A percentile compares a stretch with the other conserved stretches of the same genome.
These are phyloP conservation scores for Asterochloris erici DNA, from an alignment of 139 green algal genomes.

Conservation along the genomic window DNA sequence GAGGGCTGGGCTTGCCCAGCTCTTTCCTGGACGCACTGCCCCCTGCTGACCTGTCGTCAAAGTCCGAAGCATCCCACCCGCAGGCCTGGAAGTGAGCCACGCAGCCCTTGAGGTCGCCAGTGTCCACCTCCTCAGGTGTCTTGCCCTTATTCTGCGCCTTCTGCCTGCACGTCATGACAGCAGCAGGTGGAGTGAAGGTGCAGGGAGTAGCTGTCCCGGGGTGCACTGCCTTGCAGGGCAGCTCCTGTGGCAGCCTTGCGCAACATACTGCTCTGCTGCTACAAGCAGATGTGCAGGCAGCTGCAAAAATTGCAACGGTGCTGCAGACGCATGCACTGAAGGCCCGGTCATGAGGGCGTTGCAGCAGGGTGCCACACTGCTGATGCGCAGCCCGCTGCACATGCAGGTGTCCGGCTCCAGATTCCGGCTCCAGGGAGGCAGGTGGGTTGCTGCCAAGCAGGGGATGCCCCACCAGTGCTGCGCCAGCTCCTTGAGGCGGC, in stretches of 20 bases:
- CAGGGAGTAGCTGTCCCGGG: not conserved
- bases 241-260: too few relatives aligned
- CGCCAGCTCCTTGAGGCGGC: slow-evolving; percentile 40
- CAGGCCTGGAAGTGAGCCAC: slow-evolving; percentile 14
- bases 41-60: slow-evolving; percentile 5
- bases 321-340: slow-evolving; percentile 24
- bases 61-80: slow-evolving; percentile 3
- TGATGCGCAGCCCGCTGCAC: not conserved
- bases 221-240: not conserved
- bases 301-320: slow-evolving; percentile 28
- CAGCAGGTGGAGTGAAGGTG: not conserved
- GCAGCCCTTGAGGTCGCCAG: slow-evolving; percentile 4
- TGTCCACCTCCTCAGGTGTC: not conserved
- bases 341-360: not conserved
- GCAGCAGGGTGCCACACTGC: not conserved
- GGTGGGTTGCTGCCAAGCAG: too few relatives aligned
- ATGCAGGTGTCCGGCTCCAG: too few relatives aligned
- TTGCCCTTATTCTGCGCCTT: slow-evolving; percentile 4
- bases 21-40: too few relatives aligned
- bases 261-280: slow-evolving; percentile 2
- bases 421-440: too few relatives aligned
- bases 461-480: slow-evolving; percentile 36
- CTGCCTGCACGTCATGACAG: slow-evolving; percentile 1
- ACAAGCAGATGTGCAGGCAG: slow-evolving; percentile 8
- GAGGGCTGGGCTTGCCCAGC: too few relatives aligned